These are phyloP conservation scores for Bruguiera parviflora DNA, from an alignment of 345 rosid genomes.

Conservation along the genomic window DNA sequence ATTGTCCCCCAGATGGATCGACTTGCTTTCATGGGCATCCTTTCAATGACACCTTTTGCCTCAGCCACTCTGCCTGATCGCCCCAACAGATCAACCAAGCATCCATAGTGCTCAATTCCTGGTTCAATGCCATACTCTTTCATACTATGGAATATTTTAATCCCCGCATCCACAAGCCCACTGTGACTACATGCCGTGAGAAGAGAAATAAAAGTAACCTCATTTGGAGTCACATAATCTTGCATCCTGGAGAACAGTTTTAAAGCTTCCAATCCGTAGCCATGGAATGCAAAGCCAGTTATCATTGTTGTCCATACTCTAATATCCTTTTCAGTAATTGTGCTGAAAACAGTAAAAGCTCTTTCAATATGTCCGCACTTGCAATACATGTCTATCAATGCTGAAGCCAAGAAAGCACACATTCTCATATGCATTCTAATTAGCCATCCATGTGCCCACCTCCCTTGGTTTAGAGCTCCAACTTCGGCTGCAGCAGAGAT, in stretches of 20 bases:
- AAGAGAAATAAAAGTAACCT: conserved; percentile 21
- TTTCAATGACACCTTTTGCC: conserved; percentile 19
- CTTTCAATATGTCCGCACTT: conserved; percentile 21
- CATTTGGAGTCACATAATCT: conserved; percentile 14
- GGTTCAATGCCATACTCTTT: conserved; percentile 19
- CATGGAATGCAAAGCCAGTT: conserved; percentile 24
- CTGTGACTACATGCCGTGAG: conserved; percentile 26
- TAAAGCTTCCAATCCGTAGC: conserved; percentile 20
- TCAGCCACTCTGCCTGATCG: conserved; percentile 21
- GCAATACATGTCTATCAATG: conserved; percentile 27
- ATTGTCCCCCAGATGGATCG: conserved; percentile 24
- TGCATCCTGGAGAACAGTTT: conserved; percentile 23
- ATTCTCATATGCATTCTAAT: conserved; percentile 19
- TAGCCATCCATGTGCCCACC: conserved; percentile 24
- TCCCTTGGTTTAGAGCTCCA: conserved; percentile 17
- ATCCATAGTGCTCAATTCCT: conserved; percentile 22
- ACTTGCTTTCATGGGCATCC: conserved; percentile 23
- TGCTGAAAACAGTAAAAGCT: conserved; percentile 15
- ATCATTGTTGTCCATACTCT: conserved; percentile 25
- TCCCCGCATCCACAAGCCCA: conserved; percentile 23
- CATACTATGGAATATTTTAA: conserved; percentile 13
- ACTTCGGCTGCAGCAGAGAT: conserved; percentile 21
- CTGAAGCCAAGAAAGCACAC: conserved; percentile 22
- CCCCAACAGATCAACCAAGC: conserved; percentile 24
- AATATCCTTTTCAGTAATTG: conserved; percentile 15